Evolutionary conservation across 2,329 filamentous ascomycete genomes (phyloP).

Genomic region (Myriosclerotinia duriaeana): DNA sequence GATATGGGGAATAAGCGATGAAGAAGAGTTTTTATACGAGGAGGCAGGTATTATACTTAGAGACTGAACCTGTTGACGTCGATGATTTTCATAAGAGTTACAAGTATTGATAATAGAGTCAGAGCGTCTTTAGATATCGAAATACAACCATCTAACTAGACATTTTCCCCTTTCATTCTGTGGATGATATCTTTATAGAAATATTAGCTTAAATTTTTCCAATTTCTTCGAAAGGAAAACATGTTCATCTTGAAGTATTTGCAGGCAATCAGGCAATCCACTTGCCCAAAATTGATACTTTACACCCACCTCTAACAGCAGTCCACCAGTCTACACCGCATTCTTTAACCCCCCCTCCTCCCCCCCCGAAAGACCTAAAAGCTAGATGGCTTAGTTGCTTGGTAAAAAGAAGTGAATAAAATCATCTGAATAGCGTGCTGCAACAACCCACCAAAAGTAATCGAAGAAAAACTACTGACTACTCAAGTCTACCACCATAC

Average conservation of each 20-base stretch:
- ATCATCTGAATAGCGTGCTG: slow-evolving; percentile 32
- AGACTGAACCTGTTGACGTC: too few relatives aligned
- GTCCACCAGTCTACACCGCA: not conserved
- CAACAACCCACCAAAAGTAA: slow-evolving; percentile 17
- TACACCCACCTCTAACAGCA: too few relatives aligned
- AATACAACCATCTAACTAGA: not conserved
- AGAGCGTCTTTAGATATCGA: too few relatives aligned
- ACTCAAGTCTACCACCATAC: not conserved
- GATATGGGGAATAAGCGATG: not conserved
- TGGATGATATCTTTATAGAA: too few relatives aligned
- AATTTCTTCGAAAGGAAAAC: not conserved
- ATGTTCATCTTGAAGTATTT: not conserved
- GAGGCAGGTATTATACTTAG: not conserved
- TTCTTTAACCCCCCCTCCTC: not conserved
- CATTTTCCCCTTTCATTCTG: not conserved
- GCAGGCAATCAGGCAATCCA: too few relatives aligned
- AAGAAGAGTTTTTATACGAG: not conserved
- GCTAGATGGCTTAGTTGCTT: not conserved
- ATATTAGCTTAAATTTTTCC: too few relatives aligned
- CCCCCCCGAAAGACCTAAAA: not conserved
- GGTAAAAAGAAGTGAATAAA: slow-evolving; percentile 9
- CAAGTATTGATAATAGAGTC: too few relatives aligned
- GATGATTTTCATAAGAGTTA: too few relatives aligned
- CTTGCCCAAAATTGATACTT: too few relatives aligned
- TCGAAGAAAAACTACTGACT: slow-evolving; percentile 10